Evolutionary conservation across 2,329 filamentous ascomycete species (phyloP), one percentile per base, ranked within the genome.

Genomic region (Lachnellula arida): DNA sequence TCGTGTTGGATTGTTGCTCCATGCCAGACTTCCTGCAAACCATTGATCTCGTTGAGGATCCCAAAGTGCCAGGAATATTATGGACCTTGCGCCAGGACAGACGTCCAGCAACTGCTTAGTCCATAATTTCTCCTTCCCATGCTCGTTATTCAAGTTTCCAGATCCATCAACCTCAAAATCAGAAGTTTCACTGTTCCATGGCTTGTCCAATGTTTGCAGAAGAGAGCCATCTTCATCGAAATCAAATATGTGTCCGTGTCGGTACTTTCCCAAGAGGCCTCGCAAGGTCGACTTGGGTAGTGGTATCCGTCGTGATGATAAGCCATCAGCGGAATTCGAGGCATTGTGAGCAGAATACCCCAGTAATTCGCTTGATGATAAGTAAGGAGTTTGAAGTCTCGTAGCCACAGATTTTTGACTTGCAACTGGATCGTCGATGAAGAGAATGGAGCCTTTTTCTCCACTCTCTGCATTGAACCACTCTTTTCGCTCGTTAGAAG

Each of bases 21-120:
- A 80, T 2, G 74, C 68, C 46, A 82, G 78, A 3, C 74, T 73
- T 1, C 74, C 76, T 0, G 77, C 74, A 55, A 74, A 79, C 74
- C 76, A 79, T 12, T 74, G 68, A 40, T 78, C 71, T 55, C 68
- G 71, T 3, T 73, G 65, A 0, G 71, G 58, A 46, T 79, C 75
- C 75, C 76, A 78, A 0, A 80, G 55, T 0, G 78, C 78, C 0
- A 79, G 65, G n/a, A 79, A 71, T 0, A 72, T 71, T 0, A 80
- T 67, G 5, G 73, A 75, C 2, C 76, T 68, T 1, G 76, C 75
- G 0, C 69, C 70, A 0, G 75, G 71, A 12, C 79, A 77, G 0
- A 72, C 61, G 1, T 65, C 40, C 2, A 55, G 46, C n/a, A 63
- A 42, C 46, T 60, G 55, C 37, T 51, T 53, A 11, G 50, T 53